Percentiles rank a stretch among this genome's conserved stretches.
Evolutionary conservation across 1,139 yeast genomes (phyloP).

Genomic region (Debaryomycetaceae sp.): DNA sequence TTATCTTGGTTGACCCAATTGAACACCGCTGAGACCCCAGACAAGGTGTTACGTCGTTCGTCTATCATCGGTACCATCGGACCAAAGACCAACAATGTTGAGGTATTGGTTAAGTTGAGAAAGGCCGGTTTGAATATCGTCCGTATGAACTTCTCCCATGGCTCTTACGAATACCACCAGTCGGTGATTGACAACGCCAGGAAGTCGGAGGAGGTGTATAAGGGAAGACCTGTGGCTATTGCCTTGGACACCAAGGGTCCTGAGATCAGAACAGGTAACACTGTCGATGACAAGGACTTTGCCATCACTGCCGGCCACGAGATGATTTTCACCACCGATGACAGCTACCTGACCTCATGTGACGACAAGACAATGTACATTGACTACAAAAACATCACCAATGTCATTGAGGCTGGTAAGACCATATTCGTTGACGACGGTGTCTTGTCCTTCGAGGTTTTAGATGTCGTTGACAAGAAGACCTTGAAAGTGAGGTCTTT

Average conservation of each 20-base stretch:
- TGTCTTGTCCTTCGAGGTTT: conserved; percentile 90
- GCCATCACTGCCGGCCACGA: conserved; percentile 84
- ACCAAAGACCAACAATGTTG: conserved; percentile 93
- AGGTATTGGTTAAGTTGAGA: conserved; percentile 80
- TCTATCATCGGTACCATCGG: conserved; percentile 98
- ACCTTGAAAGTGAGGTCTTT: conserved; percentile 84
- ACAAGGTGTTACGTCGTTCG: conserved; percentile 85
- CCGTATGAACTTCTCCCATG: conserved; percentile 99
- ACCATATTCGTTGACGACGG: conserved; percentile 96
- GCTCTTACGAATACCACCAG: conserved; percentile 95
- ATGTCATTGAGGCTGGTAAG: conserved; percentile 83
- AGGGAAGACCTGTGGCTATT: conserved; percentile 96
- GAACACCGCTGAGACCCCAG: conserved; percentile 76
- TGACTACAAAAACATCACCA: conserved; percentile 95
- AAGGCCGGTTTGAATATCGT: conserved; percentile 97
- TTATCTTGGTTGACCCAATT: conserved; percentile 78
- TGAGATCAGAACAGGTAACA: conserved; percentile 98
- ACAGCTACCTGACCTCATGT: conserved; percentile 63
- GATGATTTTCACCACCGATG: conserved; percentile 92
- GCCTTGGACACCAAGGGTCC: conserved; percentile 99
- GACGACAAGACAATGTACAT: conserved; percentile 81
- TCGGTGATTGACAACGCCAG: conserved; percentile 94
- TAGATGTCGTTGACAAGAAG: conserved; percentile 71
- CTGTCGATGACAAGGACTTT: conserved; percentile 71
- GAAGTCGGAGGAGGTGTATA: conserved; percentile 83